Evolutionary conservation across 495 filamentous ascomycete species (phyloP).

Genomic region (Daldinia vernicosa): DNA sequence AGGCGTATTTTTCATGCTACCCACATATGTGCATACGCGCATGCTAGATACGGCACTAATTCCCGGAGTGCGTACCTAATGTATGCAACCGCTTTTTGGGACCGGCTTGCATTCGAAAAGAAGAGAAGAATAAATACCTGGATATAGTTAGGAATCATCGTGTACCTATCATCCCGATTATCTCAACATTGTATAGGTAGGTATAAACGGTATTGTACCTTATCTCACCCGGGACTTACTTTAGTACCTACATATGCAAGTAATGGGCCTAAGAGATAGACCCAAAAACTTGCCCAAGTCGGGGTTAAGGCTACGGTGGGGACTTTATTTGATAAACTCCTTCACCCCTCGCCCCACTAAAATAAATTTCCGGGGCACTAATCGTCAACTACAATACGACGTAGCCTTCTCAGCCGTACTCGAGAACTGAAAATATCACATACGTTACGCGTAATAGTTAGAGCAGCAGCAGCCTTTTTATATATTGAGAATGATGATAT

Average conservation of each 20-base stretch:
- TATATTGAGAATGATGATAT: neutral
- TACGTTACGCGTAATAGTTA: neutral
- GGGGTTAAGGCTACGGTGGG: slow-evolving; percentile 27
- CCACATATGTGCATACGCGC: slow-evolving; percentile 6
- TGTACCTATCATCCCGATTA: neutral
- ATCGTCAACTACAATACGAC: slow-evolving; percentile 12
- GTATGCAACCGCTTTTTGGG: neutral
- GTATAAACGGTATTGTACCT: neutral
- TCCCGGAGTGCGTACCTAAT: neutral
- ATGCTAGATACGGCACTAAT: slow-evolving; percentile 3
- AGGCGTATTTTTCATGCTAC: slow-evolving; percentile 1
- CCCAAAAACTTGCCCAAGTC: neutral
- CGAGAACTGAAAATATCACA: neutral
- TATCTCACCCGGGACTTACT: neutral
- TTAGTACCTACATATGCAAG: slow-evolving; percentile 2
- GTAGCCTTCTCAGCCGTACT: neutral
- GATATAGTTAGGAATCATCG: neutral
- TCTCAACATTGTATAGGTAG: too few relatives aligned
- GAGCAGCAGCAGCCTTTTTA: neutral
- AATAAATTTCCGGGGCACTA: slow-evolving; percentile 36
- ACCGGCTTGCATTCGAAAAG: neutral
- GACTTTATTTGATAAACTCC: slow-evolving; percentile 20
- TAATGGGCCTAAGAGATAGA: slow-evolving; percentile 7
- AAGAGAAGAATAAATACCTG: neutral
- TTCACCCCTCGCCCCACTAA: slow-evolving; percentile 37